phyloP scores from a whole-genome alignment of 441 rosid genomes.

The Adansonia grandidieri region DNA sequence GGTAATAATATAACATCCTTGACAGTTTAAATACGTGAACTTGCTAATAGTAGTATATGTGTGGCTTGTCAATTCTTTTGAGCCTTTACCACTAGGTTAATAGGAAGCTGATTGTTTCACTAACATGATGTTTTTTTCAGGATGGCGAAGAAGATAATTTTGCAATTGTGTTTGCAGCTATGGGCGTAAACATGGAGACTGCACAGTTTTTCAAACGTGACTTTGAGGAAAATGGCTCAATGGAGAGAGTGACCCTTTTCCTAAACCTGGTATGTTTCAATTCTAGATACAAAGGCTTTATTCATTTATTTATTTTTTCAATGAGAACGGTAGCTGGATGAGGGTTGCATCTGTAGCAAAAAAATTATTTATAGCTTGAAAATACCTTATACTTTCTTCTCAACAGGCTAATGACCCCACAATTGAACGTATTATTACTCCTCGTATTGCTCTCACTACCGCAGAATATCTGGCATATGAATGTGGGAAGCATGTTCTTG shows the following conservation, averaged over 20 bases:
- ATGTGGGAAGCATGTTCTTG: constrained; percentile 98
- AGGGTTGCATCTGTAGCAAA: not conserved
- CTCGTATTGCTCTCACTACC: constrained; percentile 93
- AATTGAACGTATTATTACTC: constrained; percentile 92
- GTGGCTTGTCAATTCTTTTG: not conserved
- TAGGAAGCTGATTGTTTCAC: not conserved
- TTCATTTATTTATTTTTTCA: not conserved
- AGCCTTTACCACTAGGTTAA: not conserved
- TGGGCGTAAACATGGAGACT: constrained; percentile 99
- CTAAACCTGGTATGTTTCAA: constrained; percentile 72
- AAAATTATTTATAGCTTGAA: not conserved
- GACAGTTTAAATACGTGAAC: not conserved
- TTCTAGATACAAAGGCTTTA: constrained; percentile 5
- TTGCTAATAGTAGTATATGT: not conserved
- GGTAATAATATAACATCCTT: not conserved
- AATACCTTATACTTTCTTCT: constrained; percentile 12
- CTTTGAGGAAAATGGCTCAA: constrained; percentile 99
- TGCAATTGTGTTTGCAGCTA: constrained; percentile 98
- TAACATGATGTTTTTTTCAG: constrained; percentile 42
- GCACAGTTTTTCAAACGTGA: constrained; percentile 99
- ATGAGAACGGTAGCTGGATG: not conserved
- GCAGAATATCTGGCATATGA: constrained; percentile 97
- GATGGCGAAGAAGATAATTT: constrained; percentile 92
- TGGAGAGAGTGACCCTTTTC: constrained; percentile 99
- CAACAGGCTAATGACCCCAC: constrained; percentile 98